Conservation (phyloP, 805 yeast species). For the Pichia exigua region DNA sequence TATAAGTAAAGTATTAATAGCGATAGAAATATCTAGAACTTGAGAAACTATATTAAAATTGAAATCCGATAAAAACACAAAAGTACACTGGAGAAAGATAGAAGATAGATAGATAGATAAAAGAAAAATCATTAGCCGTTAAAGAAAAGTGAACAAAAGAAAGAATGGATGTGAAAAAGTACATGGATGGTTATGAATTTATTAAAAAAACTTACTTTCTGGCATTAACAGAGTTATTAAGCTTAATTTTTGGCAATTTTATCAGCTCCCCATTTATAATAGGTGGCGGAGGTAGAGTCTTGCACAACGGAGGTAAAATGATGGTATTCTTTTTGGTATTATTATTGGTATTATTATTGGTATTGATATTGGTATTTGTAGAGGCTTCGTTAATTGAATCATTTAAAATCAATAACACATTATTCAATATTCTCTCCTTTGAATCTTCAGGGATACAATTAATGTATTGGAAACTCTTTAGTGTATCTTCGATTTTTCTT, state of each 20-base stretch:
- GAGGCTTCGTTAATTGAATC: background rate
- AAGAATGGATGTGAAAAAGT: background rate
- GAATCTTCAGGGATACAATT: background rate
- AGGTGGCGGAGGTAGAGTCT: background rate
- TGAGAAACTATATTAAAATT: background rate
- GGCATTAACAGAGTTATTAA: background rate
- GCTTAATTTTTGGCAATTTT: background rate
- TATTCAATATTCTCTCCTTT: slow-evolving; percentile 3
- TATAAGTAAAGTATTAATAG: background rate
- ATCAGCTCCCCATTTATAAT: background rate
- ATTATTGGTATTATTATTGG: background rate
- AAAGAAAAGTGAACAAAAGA: background rate
- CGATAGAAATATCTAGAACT: background rate
- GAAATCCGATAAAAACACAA: background rate
- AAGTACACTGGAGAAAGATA: background rate
- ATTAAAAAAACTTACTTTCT: background rate
- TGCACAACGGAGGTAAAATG: background rate
- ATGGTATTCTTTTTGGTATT: background rate
- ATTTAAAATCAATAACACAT: slow-evolving; percentile 1
- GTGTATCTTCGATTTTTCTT: slow-evolving; percentile 1
- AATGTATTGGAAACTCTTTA: background rate
- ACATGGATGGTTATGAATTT: background rate
- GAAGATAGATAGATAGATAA: no score
- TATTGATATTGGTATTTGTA: background rate
- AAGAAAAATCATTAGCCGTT: no score